These are phyloP conservation scores for Fusarium nematophilum DNA, from an alignment of 2,329 filamentous ascomycete species.

Conservation along the genomic window DNA sequence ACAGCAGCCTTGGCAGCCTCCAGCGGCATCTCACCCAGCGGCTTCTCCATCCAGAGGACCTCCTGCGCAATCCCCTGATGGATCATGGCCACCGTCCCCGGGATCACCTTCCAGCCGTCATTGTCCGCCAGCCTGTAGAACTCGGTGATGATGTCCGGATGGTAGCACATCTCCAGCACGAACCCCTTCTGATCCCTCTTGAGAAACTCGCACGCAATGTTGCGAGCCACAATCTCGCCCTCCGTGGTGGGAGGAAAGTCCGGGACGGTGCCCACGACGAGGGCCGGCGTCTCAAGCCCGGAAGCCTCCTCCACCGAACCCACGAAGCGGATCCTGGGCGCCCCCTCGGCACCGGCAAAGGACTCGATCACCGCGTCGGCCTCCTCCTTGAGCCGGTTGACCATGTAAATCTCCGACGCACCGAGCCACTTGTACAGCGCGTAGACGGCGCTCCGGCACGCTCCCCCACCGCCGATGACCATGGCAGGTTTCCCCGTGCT, in stretches of 20 bases:
- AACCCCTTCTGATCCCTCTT: slow-evolving; percentile 14
- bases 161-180: slow-evolving; percentile 33
- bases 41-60: slow-evolving; percentile 29
- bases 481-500: slow-evolving; percentile 8
- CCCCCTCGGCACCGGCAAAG: background rate
- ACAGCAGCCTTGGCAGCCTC: background rate
- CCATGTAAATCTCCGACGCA: slow-evolving; percentile 11
- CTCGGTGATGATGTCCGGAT: slow-evolving; percentile 20
- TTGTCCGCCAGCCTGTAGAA: slow-evolving; percentile 14
- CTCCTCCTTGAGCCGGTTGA: slow-evolving; percentile 11
- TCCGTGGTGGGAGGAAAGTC: slow-evolving; percentile 20
- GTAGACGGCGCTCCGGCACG: slow-evolving; percentile 5
- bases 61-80: slow-evolving; percentile 28
- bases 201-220: slow-evolving; percentile 17
- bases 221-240: slow-evolving; percentile 20
- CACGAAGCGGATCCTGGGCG: background rate
- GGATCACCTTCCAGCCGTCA: slow-evolving; percentile 14
- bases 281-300: slow-evolving; percentile 7
- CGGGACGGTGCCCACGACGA: slow-evolving; percentile 25
- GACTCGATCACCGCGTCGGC: slow-evolving; percentile 6
- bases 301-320: slow-evolving; percentile 6
- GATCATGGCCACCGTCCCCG: slow-evolving; percentile 28
- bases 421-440: slow-evolving; percentile 17
- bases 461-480: slow-evolving; percentile 17
- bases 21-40: slow-evolving; percentile 17